These are phyloP conservation scores for Candida sanyiensis DNA, from an alignment of 805 yeast genomes.

Conservation along the genomic window DNA sequence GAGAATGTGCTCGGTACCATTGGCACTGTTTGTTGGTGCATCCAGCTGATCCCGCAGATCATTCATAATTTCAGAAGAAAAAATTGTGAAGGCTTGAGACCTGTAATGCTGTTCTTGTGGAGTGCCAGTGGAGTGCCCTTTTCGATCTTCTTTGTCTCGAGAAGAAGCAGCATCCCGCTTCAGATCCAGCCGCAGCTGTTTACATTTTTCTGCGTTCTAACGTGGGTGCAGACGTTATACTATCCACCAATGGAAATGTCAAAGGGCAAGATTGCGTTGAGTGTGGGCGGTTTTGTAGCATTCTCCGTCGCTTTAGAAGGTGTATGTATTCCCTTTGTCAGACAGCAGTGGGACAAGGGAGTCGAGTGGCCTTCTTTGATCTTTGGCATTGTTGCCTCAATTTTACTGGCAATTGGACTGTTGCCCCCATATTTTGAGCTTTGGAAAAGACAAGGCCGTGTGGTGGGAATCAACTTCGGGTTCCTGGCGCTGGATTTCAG, in stretches of 20 bases:
- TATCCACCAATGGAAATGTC: constrained; percentile 61
- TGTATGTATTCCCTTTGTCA: constrained; percentile 67
- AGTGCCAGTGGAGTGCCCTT: constrained; percentile 69
- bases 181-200: constrained; percentile 86
- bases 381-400: constrained; percentile 75
- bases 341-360: constrained; percentile 48
- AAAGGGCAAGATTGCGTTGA: constrained; percentile 30
- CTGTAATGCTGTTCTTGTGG: constrained; percentile 84
- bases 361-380: constrained; percentile 71
- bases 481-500: constrained; percentile 69
- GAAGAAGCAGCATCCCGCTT: constrained; percentile 67
- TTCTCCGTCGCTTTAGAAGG: constrained; percentile 55
- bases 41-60: constrained; percentile 85
- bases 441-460: constrained; percentile 72
- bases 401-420: constrained; percentile 69
- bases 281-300: constrained; percentile 34
- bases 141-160: constrained; percentile 72
- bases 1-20: constrained; percentile 77
- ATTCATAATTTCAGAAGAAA: constrained; percentile 66
- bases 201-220: constrained; percentile 57
- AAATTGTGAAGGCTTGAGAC: constrained; percentile 81
- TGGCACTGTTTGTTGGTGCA: constrained; percentile 90
- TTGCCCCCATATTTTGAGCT: constrained; percentile 88
- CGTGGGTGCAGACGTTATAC: constrained; percentile 62
- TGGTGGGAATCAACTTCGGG: constrained; percentile 81